Evolutionary conservation across 768 basidiomycete genomes (phyloP).

Genomic region (Boletus sp.): DNA sequence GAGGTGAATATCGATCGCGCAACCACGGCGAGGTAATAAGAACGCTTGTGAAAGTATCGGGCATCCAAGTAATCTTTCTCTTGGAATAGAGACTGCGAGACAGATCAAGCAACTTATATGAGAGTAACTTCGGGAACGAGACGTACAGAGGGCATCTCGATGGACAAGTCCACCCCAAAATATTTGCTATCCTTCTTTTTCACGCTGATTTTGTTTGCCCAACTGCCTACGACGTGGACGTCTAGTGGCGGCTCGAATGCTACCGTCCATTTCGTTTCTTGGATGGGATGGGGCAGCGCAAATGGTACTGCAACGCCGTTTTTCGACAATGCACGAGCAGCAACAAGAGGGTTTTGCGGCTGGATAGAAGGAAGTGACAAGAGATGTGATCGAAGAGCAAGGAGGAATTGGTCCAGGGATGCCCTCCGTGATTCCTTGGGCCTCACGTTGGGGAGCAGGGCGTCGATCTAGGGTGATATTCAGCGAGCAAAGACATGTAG

Average conservation of each 20-base stretch:
- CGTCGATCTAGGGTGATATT: slow-evolving; percentile 58
- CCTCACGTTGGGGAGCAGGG: slow-evolving; percentile 70
- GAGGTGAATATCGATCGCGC: slow-evolving; percentile 56
- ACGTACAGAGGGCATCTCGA: slow-evolving; percentile 85
- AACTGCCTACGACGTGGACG: slow-evolving; percentile 79
- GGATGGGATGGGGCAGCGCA: slow-evolving; percentile 62
- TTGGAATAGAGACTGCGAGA: slow-evolving; percentile 70
- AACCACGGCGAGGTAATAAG: slow-evolving; percentile 82
- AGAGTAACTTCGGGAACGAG: not conserved
- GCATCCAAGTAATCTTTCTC: slow-evolving; percentile 92
- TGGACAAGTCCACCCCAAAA: slow-evolving; percentile 74
- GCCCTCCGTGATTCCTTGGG: slow-evolving; percentile 53
- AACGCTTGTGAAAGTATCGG: slow-evolving; percentile 88
- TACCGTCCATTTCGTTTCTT: slow-evolving; percentile 87
- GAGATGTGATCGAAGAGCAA: slow-evolving; percentile 64
- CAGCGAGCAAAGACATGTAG: not conserved
- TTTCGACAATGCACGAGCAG: slow-evolving; percentile 50
- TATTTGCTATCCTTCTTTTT: slow-evolving; percentile 62
- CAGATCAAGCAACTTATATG: not conserved
- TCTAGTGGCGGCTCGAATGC: slow-evolving; percentile 75
- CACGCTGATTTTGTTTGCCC: slow-evolving; percentile 74
- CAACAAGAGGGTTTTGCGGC: slow-evolving; percentile 65
- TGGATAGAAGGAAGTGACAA: slow-evolving; percentile 52
- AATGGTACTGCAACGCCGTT: slow-evolving; percentile 65
- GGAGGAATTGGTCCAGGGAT: slow-evolving; percentile 66